Evolutionary conservation across 495 filamentous ascomycete genomes (phyloP), one percentile per base, ranked within the genome.

Genomic region (Aspergillus olivimuriae): DNA sequence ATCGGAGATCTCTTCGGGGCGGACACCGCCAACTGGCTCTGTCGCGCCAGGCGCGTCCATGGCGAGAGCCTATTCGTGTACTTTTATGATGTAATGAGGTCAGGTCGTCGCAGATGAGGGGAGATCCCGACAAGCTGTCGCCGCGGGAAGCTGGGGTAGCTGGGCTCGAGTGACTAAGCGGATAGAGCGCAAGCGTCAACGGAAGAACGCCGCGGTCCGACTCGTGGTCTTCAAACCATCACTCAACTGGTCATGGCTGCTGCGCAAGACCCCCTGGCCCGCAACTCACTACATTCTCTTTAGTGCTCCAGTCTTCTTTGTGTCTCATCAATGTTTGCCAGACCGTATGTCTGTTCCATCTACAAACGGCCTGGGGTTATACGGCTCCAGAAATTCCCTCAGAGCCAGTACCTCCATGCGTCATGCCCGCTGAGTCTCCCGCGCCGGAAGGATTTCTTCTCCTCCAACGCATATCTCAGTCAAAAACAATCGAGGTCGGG

Each of bases 361-460:
- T 63, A 52, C 46, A 61, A 58, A 36, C 56, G 58, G 23, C 53
- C 57, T 15, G 18, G 53, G 24, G 45, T 46, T 22, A 39, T 43
- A 17, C 53, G 51, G 20, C 41, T 64, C 19, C 33, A 51, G n/a
- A 48, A 36, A 22, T 55, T 46, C 35, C 48, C 61, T 14, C 52
- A 58, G 19, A 61, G 46, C 41, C 62, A 65, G 43, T 50, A 56
- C 66, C 68, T 73, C 15, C 70, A 73, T 55, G 68, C 65, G 4
- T 57, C 62, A 11, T 43, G 66, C 0, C 44, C 52, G 39, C 58
- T 62, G 11, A 51, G 45, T 20, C 46, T 61, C 24, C 66, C 59
- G 14, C 61, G 65, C 39, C 66, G 64, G 35, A 69, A 69, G 39
- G 61, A 64, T 31, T 76, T 72, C 49, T 77, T 76, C 39, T 78